Base-by-base conservation (phyloP, 1,284 basidiomycete genomes). In the Thecaphora thlaspeos region DNA sequence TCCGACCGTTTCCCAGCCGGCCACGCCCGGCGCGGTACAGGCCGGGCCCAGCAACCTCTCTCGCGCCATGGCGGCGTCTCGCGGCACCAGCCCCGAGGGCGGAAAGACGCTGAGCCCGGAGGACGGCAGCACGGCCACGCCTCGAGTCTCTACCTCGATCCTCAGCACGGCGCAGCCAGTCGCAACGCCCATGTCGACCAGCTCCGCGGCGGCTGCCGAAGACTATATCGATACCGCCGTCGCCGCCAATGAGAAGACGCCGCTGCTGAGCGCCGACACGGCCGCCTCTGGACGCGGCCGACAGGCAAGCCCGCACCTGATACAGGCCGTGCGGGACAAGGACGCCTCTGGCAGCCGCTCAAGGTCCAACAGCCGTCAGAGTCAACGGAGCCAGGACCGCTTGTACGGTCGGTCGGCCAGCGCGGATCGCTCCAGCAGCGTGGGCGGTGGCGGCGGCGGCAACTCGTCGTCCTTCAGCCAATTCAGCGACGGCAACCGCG, bases 11-110 rank as follows among this genome's bases (percentile, higher is more conserved):
- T 64, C 61, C 1, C 61, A 56, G 19, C 51, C 59, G 19, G 56
- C 50, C 17, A 55, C 52, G 5, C 46, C 47, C 18, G 61, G 61
- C 10, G 47, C 53, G 46, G 50, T 39, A 12, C 56, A 55, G 37
- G 41, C 61, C 2, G 64, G 64, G 1, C 64, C 64, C 12, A 63
- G 60, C 56, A 67, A 67, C 32, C 51, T 67, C 24, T 56, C 51
- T 4, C 49, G 53, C 4, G 64, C 55, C 23, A 59, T 67, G 64
- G 56, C 53, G 14, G 51, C 51, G 14, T 51, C 55, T 2, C 44
- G 54, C 9, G 37, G 42, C 22, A 24, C 50, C 18, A 56, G 60
- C 21, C 64, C 55, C 15, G 46, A 62, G 38, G 60, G 60, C 47
- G 44, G 32, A 18, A 53, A 51, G 45, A 52, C 60, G 1, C 46